A percentile compares a stretch with the other conserved stretches of the same genome.
Evolutionary conservation across 768 basidiomycete species (phyloP).

Genomic region (Mycena rebaudengoi): DNA sequence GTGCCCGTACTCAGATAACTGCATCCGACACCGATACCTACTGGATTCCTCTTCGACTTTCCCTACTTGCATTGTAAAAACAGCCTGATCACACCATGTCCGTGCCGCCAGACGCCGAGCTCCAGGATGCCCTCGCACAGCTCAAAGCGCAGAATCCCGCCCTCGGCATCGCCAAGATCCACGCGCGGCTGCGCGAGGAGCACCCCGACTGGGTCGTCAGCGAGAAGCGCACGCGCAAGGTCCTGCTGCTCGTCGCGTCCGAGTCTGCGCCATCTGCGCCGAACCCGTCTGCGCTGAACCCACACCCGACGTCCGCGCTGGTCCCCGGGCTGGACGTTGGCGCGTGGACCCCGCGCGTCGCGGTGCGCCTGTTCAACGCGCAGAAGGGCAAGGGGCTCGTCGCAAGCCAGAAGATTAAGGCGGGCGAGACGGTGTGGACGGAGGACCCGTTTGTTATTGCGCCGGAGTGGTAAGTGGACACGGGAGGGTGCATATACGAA

Average conservation of each 20-base stretch:
- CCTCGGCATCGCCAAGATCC: slow-evolving; percentile 78
- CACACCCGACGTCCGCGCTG: slow-evolving; percentile 39
- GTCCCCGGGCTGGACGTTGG: slow-evolving; percentile 69
- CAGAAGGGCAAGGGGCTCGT: slow-evolving; percentile 87
- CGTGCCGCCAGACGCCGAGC: slow-evolving; percentile 77
- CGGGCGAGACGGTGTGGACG: slow-evolving; percentile 84
- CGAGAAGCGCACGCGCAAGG: slow-evolving; percentile 82
- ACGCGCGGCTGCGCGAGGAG: slow-evolving; percentile 63
- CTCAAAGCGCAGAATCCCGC: slow-evolving; percentile 67
- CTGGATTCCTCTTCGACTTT: no score
- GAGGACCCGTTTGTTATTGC: slow-evolving; percentile 85
- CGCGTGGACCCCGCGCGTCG: slow-evolving; percentile 70
- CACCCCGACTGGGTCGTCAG: slow-evolving; percentile 81
- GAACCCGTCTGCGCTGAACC: not conserved
- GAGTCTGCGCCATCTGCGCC: slow-evolving; percentile 11
- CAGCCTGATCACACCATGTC: no score
- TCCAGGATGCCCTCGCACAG: slow-evolving; percentile 60
- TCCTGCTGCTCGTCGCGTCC: slow-evolving; percentile 66
- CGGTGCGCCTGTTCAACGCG: slow-evolving; percentile 72
- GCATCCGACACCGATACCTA: no score
- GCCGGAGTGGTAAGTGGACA: slow-evolving; percentile 71
- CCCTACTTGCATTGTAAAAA: no score
- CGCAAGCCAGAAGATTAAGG: slow-evolving; percentile 68
- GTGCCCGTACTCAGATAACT: no score
- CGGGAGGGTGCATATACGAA: not conserved